phyloP scores from a whole-genome alignment of 1,139 yeast species.

The Yamadazyma aaseri region DNA sequence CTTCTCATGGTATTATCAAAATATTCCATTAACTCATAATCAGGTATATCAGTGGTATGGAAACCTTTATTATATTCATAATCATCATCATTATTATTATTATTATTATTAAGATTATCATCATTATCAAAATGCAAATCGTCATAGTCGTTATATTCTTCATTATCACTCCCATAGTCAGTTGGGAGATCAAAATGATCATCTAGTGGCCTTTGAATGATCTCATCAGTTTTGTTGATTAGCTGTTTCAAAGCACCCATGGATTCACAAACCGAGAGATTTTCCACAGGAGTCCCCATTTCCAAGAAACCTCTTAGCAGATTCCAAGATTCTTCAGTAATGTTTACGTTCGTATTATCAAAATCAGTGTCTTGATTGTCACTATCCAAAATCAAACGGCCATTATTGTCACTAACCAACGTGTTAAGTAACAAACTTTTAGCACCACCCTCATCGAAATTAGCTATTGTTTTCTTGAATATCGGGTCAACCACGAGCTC shows the following conservation, averaged over 20 bases:
- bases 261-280: conserved; percentile 59
- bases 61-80: conserved; percentile 17
- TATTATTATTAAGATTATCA: conserved; percentile 25
- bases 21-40: conserved; percentile 71
- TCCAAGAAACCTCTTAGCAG: conserved; percentile 21
- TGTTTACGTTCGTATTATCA: background rate
- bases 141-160: conserved; percentile 25
- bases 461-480: conserved; percentile 84
- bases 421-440: conserved; percentile 77
- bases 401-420: conserved; percentile 53
- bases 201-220: conserved; percentile 50
- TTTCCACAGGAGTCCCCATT: conserved; percentile 33
- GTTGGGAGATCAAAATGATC: conserved; percentile 35
- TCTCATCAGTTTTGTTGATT: conserved; percentile 54
- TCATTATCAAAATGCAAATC: conserved; percentile 12
- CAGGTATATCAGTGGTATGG: conserved; percentile 41
- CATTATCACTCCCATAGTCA: conserved; percentile 11
- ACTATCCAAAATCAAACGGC: conserved; percentile 61
- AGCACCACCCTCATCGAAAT: conserved; percentile 95
- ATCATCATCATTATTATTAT: conserved; percentile 20
- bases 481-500: conserved; percentile 84
- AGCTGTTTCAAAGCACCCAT: conserved; percentile 56
- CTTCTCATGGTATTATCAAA: conserved; percentile 68
- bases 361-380: conserved; percentile 6
- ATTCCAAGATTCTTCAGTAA: conserved; percentile 14